Evolutionary conservation across 2,329 filamentous ascomycete genomes (phyloP).

Genomic region (Emmonsiellopsis sp.): DNA sequence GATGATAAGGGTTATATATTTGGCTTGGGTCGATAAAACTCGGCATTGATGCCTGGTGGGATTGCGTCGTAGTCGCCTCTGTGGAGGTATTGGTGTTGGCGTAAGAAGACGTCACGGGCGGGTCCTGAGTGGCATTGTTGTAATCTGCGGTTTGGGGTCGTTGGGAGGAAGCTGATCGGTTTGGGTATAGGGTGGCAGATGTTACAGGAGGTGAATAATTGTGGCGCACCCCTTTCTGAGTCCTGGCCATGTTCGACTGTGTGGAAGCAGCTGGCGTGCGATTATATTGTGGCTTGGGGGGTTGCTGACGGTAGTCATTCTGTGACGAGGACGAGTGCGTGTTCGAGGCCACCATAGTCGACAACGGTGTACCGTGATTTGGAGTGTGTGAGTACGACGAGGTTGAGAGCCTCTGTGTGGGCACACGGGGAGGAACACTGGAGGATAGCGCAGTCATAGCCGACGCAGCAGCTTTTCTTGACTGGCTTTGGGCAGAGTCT

Average conservation of each 20-base stretch:
- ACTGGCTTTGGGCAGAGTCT: constrained; percentile 6
- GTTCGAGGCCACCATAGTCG: not conserved
- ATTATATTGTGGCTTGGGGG: constrained; percentile 3
- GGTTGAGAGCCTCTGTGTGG: constrained; percentile 1
- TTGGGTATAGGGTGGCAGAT: not conserved
- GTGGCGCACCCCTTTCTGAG: not conserved
- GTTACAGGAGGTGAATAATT: not conserved
- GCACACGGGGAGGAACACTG: not conserved
- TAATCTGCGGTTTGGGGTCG: not conserved
- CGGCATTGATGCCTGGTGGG: constrained; percentile 14
- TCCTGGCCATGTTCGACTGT: not conserved
- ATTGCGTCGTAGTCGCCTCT: not conserved
- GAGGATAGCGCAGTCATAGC: constrained; percentile 12
- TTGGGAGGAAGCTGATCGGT: not conserved
- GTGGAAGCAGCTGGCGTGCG: constrained; percentile 1
- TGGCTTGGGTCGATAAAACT: constrained; percentile 44
- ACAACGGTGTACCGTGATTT: not conserved
- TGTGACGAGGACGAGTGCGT: not conserved
- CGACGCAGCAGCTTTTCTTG: constrained; percentile 8
- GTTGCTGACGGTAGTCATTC: not conserved
- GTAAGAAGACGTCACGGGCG: not conserved
- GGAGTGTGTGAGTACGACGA: not conserved
- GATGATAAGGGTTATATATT: constrained; percentile 45
- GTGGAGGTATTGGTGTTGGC: not conserved
- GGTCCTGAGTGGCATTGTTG: not conserved